Evolutionary conservation across 257 asterid genomes (phyloP).

Genomic region (Solanum chilense): DNA sequence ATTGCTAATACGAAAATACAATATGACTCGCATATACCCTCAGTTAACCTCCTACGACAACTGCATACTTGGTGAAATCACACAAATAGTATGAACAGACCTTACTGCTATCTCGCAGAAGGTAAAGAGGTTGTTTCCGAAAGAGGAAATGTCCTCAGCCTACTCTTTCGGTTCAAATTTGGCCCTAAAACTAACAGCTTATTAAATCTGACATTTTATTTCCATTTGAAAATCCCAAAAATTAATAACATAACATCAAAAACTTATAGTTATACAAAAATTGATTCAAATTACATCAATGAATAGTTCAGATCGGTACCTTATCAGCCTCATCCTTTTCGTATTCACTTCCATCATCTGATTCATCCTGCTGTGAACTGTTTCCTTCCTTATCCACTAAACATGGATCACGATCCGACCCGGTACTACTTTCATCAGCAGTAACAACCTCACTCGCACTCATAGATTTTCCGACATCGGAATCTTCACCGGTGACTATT

Average conservation of each 20-base stretch:
- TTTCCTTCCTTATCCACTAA: slow-evolving; percentile 6
- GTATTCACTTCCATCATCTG: slow-evolving; percentile 12
- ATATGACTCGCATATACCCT: background rate
- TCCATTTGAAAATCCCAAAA: background rate
- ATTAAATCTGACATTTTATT: background rate
- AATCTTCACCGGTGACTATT: background rate
- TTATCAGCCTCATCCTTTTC: slow-evolving; percentile 20
- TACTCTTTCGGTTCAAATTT: background rate
- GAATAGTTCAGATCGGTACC: slow-evolving; percentile 17
- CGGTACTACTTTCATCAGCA: slow-evolving; percentile 3
- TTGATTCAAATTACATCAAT: background rate
- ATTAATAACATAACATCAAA: background rate
- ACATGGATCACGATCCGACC: slow-evolving; percentile 15
- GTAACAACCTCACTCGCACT: background rate
- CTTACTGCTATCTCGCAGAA: background rate
- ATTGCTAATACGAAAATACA: background rate
- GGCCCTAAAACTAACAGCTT: background rate
- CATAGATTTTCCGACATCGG: slow-evolving; percentile 13
- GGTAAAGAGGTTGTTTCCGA: background rate
- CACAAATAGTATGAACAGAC: background rate
- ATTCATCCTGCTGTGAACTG: slow-evolving; percentile 9
- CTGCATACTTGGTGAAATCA: background rate
- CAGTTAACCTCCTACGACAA: background rate
- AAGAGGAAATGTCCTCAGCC: background rate
- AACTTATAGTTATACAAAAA: background rate